These are phyloP conservation scores for Colletotrichum orbiculare DNA, from an alignment of 2,329 filamentous ascomycete species.

Conservation along the genomic window DNA sequence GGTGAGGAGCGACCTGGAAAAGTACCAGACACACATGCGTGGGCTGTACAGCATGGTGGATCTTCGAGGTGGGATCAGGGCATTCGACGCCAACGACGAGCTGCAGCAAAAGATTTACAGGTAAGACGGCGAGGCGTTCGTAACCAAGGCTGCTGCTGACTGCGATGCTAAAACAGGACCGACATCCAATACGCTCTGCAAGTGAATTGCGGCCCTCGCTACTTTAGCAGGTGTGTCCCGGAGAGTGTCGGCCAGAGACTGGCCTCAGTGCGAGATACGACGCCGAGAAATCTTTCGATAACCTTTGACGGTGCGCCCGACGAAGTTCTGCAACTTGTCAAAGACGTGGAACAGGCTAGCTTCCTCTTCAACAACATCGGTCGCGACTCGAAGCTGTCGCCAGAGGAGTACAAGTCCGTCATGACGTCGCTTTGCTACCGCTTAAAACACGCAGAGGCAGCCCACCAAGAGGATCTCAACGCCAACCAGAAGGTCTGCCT, in stretches of 20 bases:
- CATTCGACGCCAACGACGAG: neutral
- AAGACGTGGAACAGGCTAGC: neutral
- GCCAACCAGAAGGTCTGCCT: neutral
- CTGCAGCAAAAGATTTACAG: neutral
- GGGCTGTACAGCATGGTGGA: neutral
- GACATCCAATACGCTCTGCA: slow-evolving; percentile 2
- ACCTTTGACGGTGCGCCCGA: neutral
- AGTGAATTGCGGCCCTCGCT: neutral
- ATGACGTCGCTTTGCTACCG: neutral
- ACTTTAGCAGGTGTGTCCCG: neutral
- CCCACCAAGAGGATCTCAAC: neutral
- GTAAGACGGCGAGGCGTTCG: neutral
- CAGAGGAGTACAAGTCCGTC: neutral
- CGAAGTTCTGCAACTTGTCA: neutral
- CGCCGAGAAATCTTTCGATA: neutral
- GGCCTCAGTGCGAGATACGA: too few relatives aligned
- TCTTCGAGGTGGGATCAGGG: neutral
- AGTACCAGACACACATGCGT: neutral
- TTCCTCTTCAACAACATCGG: neutral
- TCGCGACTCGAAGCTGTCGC: neutral
- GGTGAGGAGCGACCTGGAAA: neutral
- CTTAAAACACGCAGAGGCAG: neutral
- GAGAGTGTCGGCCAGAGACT: neutral
- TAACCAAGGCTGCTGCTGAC: too few relatives aligned
- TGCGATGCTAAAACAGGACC: neutral